Conservation (phyloP, 768 basidiomycete genomes). For the Suillus lakei region DNA sequence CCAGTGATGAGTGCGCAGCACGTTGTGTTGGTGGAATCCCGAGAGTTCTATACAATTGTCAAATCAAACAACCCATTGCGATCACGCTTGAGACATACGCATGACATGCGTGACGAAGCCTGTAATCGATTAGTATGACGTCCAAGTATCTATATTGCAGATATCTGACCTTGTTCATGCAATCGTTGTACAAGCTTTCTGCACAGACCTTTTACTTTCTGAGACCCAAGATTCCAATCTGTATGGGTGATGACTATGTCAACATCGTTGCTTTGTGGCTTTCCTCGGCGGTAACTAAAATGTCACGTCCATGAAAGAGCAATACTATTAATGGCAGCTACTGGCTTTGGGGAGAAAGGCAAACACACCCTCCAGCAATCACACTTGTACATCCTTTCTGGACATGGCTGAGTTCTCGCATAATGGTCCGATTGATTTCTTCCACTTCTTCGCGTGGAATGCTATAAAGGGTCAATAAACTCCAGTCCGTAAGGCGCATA, state of each 20-base stretch:
- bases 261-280: slow-evolving; percentile 79
- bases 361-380: slow-evolving; percentile 78
- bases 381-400: slow-evolving; percentile 73
- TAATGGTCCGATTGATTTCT: slow-evolving; percentile 70
- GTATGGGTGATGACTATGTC: slow-evolving; percentile 89
- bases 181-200: slow-evolving; percentile 62
- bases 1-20: slow-evolving; percentile 63
- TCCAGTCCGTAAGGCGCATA: neutral
- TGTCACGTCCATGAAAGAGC: neutral
- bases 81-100: slow-evolving; percentile 51
- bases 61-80: neutral
- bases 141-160: neutral
- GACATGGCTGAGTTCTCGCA: slow-evolving; percentile 65
- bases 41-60: slow-evolving; percentile 52
- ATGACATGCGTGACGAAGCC: slow-evolving; percentile 84
- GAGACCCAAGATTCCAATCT: slow-evolving; percentile 45
- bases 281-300: slow-evolving; percentile 82
- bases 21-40: slow-evolving; percentile 59
- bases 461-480: slow-evolving; percentile 35
- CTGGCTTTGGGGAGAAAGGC: neutral
- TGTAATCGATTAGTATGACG: slow-evolving; percentile 25
- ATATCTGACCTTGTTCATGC: slow-evolving; percentile 54
- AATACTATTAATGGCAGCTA: neutral
- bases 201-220: slow-evolving; percentile 65
- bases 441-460: slow-evolving; percentile 82